Percentiles rank a stretch among this genome's conserved stretches.
These are phyloP conservation scores for Talaromyces wortmannii DNA, from an alignment of 495 filamentous ascomycete species.

Conservation along the genomic window DNA sequence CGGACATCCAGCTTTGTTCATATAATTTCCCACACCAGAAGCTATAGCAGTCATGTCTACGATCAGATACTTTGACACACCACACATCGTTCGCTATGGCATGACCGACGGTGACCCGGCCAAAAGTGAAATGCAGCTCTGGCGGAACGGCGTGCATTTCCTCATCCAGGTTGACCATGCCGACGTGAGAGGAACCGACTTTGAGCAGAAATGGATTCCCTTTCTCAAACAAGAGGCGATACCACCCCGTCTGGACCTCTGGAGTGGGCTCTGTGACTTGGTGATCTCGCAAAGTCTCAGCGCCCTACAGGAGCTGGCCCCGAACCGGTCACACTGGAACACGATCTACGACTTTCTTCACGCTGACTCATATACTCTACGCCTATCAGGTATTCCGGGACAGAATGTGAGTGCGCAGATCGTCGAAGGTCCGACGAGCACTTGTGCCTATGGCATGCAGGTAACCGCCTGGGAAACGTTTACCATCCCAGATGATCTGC, in stretches of 20 bases:
- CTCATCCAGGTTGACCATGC: not conserved
- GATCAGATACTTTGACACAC: not conserved
- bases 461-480: not conserved
- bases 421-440: not conserved
- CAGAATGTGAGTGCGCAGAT: not conserved
- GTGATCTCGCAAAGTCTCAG: not conserved
- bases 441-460: not conserved
- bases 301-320: not conserved
- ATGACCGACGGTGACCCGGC: not conserved
- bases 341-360: not conserved
- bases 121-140: not conserved
- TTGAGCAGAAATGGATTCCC: conserved; percentile 1
- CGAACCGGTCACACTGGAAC: not conserved
- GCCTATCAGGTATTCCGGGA: not conserved
- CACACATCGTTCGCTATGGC: conserved; percentile 1
- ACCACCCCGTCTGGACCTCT: not conserved
- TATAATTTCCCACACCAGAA: too few species aligned
- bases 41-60: not conserved
- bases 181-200: not conserved
- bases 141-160: conserved; percentile 2
- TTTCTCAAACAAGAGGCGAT: not conserved
- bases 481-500: not conserved
- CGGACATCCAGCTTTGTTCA: too few species aligned
- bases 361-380: not conserved
- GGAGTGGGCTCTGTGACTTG: not conserved